Base-by-base conservation (phyloP, 2,329 filamentous ascomycete genomes). In the Lachnellula suecica region DNA sequence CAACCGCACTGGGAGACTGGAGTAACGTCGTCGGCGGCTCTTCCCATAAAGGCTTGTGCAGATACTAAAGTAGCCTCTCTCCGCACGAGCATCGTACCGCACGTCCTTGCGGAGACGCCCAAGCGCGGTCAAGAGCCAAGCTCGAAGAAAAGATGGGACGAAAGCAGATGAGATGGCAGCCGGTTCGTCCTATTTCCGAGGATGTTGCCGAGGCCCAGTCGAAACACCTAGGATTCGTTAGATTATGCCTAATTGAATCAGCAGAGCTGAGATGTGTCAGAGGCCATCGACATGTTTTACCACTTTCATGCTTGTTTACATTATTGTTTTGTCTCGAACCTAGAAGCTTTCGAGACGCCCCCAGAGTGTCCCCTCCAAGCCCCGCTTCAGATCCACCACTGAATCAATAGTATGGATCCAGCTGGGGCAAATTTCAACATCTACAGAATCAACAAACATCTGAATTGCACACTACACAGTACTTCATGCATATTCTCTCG, bases 391-490 rank as follows among this genome's bases (percentile, higher is more conserved):
- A n/a, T n/a, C n/a, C n/a, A n/a, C n/a, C n/a, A n/a, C n/a, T 44
- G 24, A 4, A 25, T 31, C 15, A 7, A 9, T 4, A 4, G 13
- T 17, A 27, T n/a, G 19, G 24, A 13, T 23, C 10, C 22, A 25
- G 15, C 13, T 22, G 13, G 22, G 27, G n/a, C 27, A 34, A 46
- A 23, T 17, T 37, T 37, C 29, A 27, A 24, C 44, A 37, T 25
- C 34, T 38, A 31, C 44, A 22, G 20, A 37, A 20, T 23, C 22
- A 34, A 20, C 22, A 38, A 23, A 47, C 34, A n/a, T 17, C 44
- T 22, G 17, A 31, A 47, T 47, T 34, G 22, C 40, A 49, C 47
- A 49, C 11, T 27, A 20, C 34, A 27, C n/a, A n/a, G n/a, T n/a
- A n/a, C 19, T 41, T n/a, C 31, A 35, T 11, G 17, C 25, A 22